These are phyloP conservation scores for Balakata baccata DNA, from an alignment of 345 rosid genomes.

Conservation along the genomic window DNA sequence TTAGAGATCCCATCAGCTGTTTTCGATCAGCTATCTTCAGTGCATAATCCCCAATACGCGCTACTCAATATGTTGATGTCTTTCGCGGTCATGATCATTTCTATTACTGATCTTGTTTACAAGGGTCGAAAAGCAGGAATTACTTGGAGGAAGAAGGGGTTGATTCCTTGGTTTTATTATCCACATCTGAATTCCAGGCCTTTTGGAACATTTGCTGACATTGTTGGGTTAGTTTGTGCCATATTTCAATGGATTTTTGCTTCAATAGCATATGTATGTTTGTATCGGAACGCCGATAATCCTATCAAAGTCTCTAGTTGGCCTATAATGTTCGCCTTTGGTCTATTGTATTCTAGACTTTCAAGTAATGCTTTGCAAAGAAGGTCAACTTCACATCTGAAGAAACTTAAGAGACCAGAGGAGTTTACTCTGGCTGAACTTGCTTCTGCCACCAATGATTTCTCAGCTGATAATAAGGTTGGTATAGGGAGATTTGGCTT, in stretches of 20 bases:
- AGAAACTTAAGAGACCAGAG: conserved; percentile 41
- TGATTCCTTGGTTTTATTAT: conserved; percentile 5
- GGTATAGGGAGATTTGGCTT: conserved; percentile 74
- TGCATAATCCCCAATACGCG: conserved; percentile 2
- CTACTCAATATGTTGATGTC: conserved; percentile 14
- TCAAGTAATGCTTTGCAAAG: not conserved
- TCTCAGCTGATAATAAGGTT: conserved; percentile 66
- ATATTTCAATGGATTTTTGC: not conserved
- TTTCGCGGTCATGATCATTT: not conserved
- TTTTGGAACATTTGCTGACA: conserved; percentile 2
- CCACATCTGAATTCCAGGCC: not conserved
- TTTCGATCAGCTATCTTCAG: conserved; percentile 18
- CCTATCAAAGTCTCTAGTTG: not conserved
- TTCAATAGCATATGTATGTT: not conserved
- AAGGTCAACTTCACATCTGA: too few species aligned
- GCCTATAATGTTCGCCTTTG: conserved; percentile 1
- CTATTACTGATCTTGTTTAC: conserved; percentile 11
- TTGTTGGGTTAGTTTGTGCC: not conserved
- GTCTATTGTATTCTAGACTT: not conserved
- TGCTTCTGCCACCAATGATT: conserved; percentile 40
- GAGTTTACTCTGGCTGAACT: conserved; percentile 65
- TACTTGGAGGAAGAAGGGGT: not conserved
- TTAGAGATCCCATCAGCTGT: conserved; percentile 12
- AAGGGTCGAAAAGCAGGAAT: not conserved
- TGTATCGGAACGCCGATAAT: not conserved